These are phyloP conservation scores for Cyberlindnera mrakii DNA, from an alignment of 805 yeast species.

Conservation along the genomic window DNA sequence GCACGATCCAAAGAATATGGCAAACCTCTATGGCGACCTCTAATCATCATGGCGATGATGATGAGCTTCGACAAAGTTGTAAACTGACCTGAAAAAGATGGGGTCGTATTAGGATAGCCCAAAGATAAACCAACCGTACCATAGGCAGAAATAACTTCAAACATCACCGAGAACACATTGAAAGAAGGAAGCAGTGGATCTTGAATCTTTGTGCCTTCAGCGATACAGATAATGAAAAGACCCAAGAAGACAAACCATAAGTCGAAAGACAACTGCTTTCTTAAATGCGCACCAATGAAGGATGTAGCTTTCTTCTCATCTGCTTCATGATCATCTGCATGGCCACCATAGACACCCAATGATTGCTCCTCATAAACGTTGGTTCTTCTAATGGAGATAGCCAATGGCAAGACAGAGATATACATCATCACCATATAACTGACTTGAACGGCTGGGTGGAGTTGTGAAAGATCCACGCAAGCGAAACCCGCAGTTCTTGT, in stretches of 20 bases:
- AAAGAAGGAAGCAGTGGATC: conserved; percentile 42
- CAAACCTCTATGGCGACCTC: conserved; percentile 95
- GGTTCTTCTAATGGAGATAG: conserved; percentile 93
- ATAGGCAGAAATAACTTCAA: conserved; percentile 90
- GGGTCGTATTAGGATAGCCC: conserved; percentile 64
- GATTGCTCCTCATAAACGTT: conserved; percentile 98
- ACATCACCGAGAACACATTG: conserved; percentile 65
- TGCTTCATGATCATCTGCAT: conserved; percentile 5
- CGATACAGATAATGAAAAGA: conserved; percentile 76
- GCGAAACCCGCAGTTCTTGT: conserved; percentile 93
- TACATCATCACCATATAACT: conserved; percentile 97
- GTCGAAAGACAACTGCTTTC: conserved; percentile 90
- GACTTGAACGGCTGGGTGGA: conserved; percentile 91
- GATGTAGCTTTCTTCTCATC: conserved; percentile 40
- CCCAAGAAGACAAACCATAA: conserved; percentile 91
- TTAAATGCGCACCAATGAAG: conserved; percentile 79
- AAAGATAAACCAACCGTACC: conserved; percentile 93
- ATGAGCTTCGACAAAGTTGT: conserved; percentile 72
- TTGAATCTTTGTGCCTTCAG: conserved; percentile 63
- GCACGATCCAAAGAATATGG: conserved; percentile 95
- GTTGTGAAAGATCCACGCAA: conserved; percentile 57
- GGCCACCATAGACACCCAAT: conserved; percentile 64
- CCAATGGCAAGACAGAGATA: conserved; percentile 91
- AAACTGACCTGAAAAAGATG: conserved; percentile 74
- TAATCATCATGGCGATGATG: conserved; percentile 80